A percentile compares a stretch with the other conserved stretches of the same genome.
Evolutionary conservation across 2,329 filamentous ascomycete species (phyloP).

Genomic region (Chrysosphaeria jannelii): DNA sequence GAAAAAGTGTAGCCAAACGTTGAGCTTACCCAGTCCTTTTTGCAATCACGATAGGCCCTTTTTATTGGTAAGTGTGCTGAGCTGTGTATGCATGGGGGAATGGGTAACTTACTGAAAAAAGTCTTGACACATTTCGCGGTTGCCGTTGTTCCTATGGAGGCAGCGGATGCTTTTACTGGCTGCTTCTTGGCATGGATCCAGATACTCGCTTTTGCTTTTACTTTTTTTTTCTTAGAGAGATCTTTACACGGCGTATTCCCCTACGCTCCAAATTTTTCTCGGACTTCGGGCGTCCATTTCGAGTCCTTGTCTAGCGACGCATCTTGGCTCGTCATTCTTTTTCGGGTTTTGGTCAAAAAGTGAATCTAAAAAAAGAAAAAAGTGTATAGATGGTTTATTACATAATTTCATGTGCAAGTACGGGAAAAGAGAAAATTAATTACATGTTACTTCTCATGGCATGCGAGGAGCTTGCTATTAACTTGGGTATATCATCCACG

Average conservation of each 20-base stretch:
- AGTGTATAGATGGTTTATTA: too few relatives aligned
- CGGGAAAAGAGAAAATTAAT: too few relatives aligned
- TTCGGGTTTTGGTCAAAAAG: too few relatives aligned
- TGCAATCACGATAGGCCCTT: conserved; percentile 82
- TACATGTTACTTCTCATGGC: too few relatives aligned
- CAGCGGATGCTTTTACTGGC: conserved; percentile 65
- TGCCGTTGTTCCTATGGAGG: conserved; percentile 61
- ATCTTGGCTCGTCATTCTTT: too few relatives aligned
- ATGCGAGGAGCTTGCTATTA: conserved; percentile 15
- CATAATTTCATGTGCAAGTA: too few relatives aligned
- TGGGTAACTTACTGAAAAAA: conserved; percentile 49
- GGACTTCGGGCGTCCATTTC: conserved; percentile 28
- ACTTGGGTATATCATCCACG: conserved; percentile 50
- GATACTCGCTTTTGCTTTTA: conserved; percentile 74
- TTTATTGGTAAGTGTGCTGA: not conserved
- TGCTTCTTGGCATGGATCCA: conserved; percentile 85
- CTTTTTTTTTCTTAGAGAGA: not conserved
- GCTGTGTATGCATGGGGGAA: not conserved
- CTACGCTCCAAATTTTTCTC: conserved; percentile 33
- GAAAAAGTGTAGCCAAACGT: too few relatives aligned
- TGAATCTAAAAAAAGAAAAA: too few relatives aligned
- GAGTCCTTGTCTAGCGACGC: too few relatives aligned
- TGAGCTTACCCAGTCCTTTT: conserved; percentile 57
- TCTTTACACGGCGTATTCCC: conserved; percentile 4
- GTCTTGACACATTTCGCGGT: conserved; percentile 69